A percentile compares a stretch with the other conserved stretches of the same genome.
phyloP scores from a whole-genome alignment of 768 basidiomycete genomes.

The Lepiota venenata region DNA sequence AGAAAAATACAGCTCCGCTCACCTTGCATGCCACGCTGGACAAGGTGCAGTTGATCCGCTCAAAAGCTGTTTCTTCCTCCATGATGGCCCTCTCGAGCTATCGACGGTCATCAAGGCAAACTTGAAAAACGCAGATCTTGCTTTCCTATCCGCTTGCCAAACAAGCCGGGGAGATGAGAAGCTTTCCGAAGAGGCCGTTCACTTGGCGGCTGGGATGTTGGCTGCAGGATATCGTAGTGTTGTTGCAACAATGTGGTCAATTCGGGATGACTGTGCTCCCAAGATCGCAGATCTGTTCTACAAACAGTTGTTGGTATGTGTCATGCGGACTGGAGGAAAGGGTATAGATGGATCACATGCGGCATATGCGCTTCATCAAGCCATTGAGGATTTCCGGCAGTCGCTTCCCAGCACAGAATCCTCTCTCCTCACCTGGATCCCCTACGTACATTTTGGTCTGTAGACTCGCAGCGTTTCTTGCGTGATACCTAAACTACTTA shows the following conservation, averaged over 20 bases:
- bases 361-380: conserved; percentile 4
- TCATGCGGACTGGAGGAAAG: neutral
- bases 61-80: conserved; percentile 3
- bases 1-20: conserved; percentile 17
- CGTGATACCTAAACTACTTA: no score
- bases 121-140: conserved; percentile 23
- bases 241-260: conserved; percentile 39
- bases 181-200: conserved; percentile 22
- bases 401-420: neutral
- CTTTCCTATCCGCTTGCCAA: conserved; percentile 39
- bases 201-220: conserved; percentile 37
- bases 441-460: conserved; percentile 1
- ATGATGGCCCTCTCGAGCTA: conserved; percentile 10
- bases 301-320: neutral
- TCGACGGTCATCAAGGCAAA: conserved; percentile 15
- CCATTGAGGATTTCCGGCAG: neutral
- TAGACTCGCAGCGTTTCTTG: neutral
- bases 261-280: conserved; percentile 29
- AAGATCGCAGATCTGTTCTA: conserved; percentile 30
- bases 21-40: conserved; percentile 28
- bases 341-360: neutral
- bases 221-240: conserved; percentile 21
- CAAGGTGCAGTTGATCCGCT: conserved; percentile 17
- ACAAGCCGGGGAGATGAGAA: conserved; percentile 26
- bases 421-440: neutral